These are phyloP conservation scores for Penicillium arizonense DNA, from an alignment of 495 filamentous ascomycete species.

Conservation along the genomic window DNA sequence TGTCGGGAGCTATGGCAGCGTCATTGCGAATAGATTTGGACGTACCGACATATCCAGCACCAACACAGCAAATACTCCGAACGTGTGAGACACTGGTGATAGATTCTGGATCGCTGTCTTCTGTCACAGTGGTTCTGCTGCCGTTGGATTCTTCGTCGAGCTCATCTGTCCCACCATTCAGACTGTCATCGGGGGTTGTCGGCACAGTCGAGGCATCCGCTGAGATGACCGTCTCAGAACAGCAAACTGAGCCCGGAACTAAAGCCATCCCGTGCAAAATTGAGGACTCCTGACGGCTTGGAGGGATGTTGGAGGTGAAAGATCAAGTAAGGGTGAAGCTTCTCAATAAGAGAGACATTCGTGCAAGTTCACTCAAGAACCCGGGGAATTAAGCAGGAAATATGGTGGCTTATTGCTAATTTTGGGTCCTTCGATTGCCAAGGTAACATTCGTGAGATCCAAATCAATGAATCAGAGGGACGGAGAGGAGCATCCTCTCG, in stretches of 20 bases:
- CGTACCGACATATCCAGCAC: slow-evolving; percentile 10
- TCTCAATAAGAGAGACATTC: no score
- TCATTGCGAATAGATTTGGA: not conserved
- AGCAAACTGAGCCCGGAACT: not conserved
- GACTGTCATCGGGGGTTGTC: slow-evolving; percentile 12
- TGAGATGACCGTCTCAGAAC: slow-evolving; percentile 6
- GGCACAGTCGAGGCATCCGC: slow-evolving; percentile 4
- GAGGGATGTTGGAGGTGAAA: no score
- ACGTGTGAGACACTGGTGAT: not conserved
- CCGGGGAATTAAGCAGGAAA: not conserved
- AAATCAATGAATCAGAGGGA: not conserved
- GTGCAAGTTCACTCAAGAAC: not conserved
- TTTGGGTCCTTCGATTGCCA: not conserved
- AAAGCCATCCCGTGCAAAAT: not conserved
- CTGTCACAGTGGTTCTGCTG: not conserved
- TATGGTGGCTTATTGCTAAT: not conserved
- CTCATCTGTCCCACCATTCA: slow-evolving; percentile 4
- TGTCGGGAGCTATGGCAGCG: not conserved
- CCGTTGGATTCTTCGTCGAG: not conserved
- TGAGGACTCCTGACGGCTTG: no score
- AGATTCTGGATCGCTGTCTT: slow-evolving; percentile 1
- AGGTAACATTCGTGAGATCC: not conserved
- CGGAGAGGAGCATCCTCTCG: not conserved
- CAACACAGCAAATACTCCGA: slow-evolving; percentile 11
- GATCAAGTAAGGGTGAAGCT: no score